A percentile compares a stretch with the other conserved stretches of the same genome.
Evolutionary conservation across 345 rosid species (phyloP).

Genomic region (Melaleuca quinquenervia): DNA sequence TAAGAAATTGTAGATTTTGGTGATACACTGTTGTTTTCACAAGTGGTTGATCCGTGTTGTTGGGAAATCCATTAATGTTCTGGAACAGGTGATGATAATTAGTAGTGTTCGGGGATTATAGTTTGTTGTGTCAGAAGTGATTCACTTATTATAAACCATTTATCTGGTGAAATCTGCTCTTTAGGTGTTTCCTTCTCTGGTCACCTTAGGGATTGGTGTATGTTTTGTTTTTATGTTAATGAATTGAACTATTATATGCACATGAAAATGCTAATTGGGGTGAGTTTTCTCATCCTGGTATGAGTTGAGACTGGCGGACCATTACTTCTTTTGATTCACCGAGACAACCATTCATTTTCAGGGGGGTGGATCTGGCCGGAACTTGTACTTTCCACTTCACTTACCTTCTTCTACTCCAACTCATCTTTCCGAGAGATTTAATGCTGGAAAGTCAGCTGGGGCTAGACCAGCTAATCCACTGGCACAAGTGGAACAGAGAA

Average conservation of each 20-base stretch:
- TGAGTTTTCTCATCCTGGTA: background rate
- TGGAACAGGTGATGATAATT: background rate
- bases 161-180: background rate
- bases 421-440: constrained; percentile 21
- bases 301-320: background rate
- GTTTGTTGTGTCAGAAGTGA: background rate
- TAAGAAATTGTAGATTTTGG: background rate
- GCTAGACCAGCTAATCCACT: constrained; percentile 19
- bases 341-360: constrained; percentile 9
- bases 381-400: constrained; percentile 12
- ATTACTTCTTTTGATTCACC: background rate
- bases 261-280: background rate
- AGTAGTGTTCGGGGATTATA: background rate
- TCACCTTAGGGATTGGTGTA: background rate
- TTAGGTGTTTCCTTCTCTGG: background rate
- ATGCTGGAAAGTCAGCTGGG: constrained; percentile 14
- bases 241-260: background rate
- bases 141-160: background rate
- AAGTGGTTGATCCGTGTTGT: background rate
- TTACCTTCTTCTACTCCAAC: constrained; percentile 20
- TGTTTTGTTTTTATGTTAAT: background rate
- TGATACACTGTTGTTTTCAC: background rate
- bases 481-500: constrained; percentile 24
- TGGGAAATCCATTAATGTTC: background rate
- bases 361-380: constrained; percentile 36